Evolutionary conservation across 208 protist species (phyloP), one percentile per base, ranked within the genome.

Genomic region (Crithidia thermophila): DNA sequence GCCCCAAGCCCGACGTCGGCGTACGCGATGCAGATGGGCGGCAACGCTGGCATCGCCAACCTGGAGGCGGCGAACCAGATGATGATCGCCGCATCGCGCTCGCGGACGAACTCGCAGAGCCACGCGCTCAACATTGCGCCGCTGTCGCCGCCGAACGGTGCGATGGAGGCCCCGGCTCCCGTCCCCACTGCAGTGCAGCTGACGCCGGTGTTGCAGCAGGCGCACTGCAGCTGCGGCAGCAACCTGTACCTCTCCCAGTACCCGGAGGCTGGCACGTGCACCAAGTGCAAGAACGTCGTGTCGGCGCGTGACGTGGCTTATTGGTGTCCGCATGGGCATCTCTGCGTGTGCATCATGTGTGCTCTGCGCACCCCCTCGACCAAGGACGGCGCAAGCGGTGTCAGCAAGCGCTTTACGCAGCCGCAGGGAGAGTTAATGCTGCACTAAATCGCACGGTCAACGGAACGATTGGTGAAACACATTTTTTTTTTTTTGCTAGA

Each of bases 161-260:
- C 37, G 7, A 14, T 18, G 8, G 53, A 27, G 23, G n/a, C 34
- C 3, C 27, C 30, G 0, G 14, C 25, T 7, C 18, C 46, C 0
- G 45, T 69, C 30, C 72, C 64, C 27, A 77, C 55, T 16, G 69
- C 71, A 0, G 70, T 82, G 14, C 56, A 70, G 28, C 69, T 84
- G n/a, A 64, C 72, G 6, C 42, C 60, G 4, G 47, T 59, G 7
- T 56, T 82, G 13, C 56, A 47, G 23, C 67, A 67, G 36, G 59
- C 72, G 25, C 67, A 70, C 55, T 88, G 82, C 77, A 82, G 79
- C 50, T 88, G 82, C 40, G 74, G 78, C 11, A 56, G 69, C 20
- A 47, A 53, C 43, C 63, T 88, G 23, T 57, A 55, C n/a, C 51
- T 85, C 16, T 84, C 78, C 13, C 62, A 77, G 43, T 67, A 64